Conservation (phyloP, 176 grass and related monocot genomes). For the Sorghum bicolor region Sorghum_bicolor_NCBIv3 NC_012875.2:61007001-61007500, state of each 20-base stretch:
- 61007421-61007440: background rate
- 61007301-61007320: background rate
- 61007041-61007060: background rate
- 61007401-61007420: background rate
- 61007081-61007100: background rate
- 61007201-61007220: constrained; percentile 1
- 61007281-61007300: background rate
- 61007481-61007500: background rate
- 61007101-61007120: background rate
- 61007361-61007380: background rate
- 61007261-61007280: background rate
- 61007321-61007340: background rate
- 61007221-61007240: background rate
- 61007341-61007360: background rate
- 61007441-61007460: background rate
- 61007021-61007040: background rate
- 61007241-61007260: background rate
- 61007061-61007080: background rate
- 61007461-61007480: background rate
- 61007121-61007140: background rate
- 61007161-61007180: background rate
- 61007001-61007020: background rate
- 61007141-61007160: background rate
- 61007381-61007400: background rate
- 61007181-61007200: background rate